A percentile compares a stretch with the other conserved stretches of the same genome.
Evolutionary conservation across 208 protist genomes (phyloP).

Genomic region (Vickermania spadyakhi): DNA sequence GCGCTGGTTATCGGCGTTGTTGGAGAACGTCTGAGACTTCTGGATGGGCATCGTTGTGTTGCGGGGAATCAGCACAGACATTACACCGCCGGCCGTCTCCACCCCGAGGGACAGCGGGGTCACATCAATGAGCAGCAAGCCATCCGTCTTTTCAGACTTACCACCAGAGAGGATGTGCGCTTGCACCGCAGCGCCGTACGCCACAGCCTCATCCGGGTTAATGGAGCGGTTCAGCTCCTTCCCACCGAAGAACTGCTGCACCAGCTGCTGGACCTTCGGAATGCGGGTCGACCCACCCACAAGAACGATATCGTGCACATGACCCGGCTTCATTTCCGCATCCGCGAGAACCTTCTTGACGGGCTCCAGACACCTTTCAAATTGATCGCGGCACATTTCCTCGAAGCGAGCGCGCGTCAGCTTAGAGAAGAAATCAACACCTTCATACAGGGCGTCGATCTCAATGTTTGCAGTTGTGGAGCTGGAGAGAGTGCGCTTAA

Average conservation of each 20-base stretch:
- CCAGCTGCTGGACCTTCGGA: slow-evolving; percentile 96
- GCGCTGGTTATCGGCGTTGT: slow-evolving; percentile 76
- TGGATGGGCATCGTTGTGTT: slow-evolving; percentile 78
- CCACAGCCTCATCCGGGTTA: slow-evolving; percentile 92
- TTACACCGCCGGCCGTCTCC: slow-evolving; percentile 91
- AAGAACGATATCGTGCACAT: slow-evolving; percentile 92
- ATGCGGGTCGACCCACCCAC: slow-evolving; percentile 97
- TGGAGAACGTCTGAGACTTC: slow-evolving; percentile 88
- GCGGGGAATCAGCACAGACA: slow-evolving; percentile 88
- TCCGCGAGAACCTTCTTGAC: slow-evolving; percentile 86
- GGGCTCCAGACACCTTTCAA: slow-evolving; percentile 76
- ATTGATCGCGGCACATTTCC: slow-evolving; percentile 90
- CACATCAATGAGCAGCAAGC: slow-evolving; percentile 76
- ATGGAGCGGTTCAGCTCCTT: slow-evolving; percentile 92
- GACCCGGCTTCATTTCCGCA: slow-evolving; percentile 72
- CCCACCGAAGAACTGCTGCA: slow-evolving; percentile 92
- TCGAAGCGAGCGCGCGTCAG: slow-evolving; percentile 99
- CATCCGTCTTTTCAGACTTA: slow-evolving; percentile 55
- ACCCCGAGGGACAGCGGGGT: slow-evolving; percentile 94
- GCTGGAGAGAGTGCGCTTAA: slow-evolving; percentile 97
- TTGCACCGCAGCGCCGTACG: slow-evolving; percentile 96
- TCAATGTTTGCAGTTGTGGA: slow-evolving; percentile 91
- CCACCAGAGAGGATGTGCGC: slow-evolving; percentile 90
- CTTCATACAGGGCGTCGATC: slow-evolving; percentile 97
- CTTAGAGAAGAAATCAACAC: slow-evolving; percentile 95